phyloP scores from a whole-genome alignment of 2,329 filamentous ascomycete species.

The Helminthosporium solani region DNA sequence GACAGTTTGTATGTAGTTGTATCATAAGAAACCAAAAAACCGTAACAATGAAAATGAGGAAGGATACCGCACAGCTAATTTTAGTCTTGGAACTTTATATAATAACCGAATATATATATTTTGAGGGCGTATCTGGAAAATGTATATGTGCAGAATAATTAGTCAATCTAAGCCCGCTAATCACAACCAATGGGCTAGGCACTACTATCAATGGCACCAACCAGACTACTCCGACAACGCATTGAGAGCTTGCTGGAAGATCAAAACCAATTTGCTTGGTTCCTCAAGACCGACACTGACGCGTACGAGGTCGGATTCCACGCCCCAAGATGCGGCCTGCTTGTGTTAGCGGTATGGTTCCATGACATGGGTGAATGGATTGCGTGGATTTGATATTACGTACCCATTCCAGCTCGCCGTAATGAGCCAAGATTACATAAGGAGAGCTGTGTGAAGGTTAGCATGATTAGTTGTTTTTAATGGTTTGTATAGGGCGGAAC shows the following conservation, averaged over 20 bases:
- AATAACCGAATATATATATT: too few relatives aligned
- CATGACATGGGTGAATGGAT: too few relatives aligned
- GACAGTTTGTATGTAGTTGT: too few relatives aligned
- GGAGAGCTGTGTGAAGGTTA: conserved; percentile 61
- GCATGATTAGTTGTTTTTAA: background rate
- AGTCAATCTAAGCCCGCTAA: too few relatives aligned
- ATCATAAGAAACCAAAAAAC: too few relatives aligned
- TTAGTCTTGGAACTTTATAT: too few relatives aligned
- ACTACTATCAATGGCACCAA: background rate
- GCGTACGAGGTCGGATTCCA: conserved; percentile 76
- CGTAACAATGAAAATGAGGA: too few relatives aligned
- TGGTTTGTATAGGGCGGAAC: conserved; percentile 9
- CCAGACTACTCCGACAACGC: conserved; percentile 43
- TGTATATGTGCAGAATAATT: too few relatives aligned
- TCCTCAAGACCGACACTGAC: conserved; percentile 92
- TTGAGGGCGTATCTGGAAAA: too few relatives aligned
- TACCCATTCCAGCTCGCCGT: conserved; percentile 86
- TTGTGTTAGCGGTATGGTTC: conserved; percentile 11
- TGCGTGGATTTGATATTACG: too few relatives aligned
- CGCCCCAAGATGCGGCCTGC: conserved; percentile 73
- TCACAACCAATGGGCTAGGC: background rate
- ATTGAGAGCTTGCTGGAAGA: conserved; percentile 69
- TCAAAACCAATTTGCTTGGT: conserved; percentile 60
- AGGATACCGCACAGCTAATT: too few relatives aligned
- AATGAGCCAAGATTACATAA: conserved; percentile 90